These are phyloP conservation scores for Colletotrichum falcatum DNA, from an alignment of 2,329 filamentous ascomycete species.

Conservation along the genomic window DNA sequence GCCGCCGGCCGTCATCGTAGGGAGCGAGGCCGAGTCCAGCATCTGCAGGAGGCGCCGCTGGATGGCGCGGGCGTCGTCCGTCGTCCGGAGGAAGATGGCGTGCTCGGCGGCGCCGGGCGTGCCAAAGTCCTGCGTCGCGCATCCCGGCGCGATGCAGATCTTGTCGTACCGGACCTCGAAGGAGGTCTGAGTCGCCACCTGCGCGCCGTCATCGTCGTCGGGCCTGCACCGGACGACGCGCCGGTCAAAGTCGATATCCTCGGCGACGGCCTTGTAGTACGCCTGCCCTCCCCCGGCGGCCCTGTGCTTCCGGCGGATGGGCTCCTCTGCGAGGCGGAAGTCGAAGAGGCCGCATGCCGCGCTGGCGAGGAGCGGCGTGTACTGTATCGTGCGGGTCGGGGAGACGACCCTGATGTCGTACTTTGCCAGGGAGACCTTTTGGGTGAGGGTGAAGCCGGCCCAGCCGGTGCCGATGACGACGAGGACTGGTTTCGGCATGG, in stretches of 20 bases:
- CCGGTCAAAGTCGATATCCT: conserved; percentile 92
- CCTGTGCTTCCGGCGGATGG: conserved; percentile 92
- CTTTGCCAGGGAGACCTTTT: conserved; percentile 92
- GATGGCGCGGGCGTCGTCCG: conserved; percentile 93
- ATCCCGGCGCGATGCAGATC: conserved; percentile 96
- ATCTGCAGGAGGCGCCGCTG: conserved; percentile 99
- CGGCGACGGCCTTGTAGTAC: conserved; percentile 98
- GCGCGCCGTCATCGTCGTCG: conserved; percentile 82
- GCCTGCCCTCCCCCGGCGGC: conserved; percentile 97
- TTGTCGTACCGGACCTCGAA: conserved; percentile 97
- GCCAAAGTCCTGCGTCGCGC: conserved; percentile 98
- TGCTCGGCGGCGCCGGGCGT: conserved; percentile 95
- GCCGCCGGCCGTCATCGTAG: conserved; percentile 94
- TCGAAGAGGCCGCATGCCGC: conserved; percentile 98
- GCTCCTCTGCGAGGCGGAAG: conserved; percentile 99
- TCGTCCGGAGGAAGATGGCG: conserved; percentile 98
- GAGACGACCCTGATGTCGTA: conserved; percentile 99
- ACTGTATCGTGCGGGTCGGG: conserved; percentile 99
- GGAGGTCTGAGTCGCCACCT: conserved; percentile 59
- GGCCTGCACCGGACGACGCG: conserved; percentile 90
- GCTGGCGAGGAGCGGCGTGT: conserved; percentile 95
- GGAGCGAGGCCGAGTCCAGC: conserved; percentile 93
- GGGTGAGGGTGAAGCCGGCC: conserved; percentile 59
- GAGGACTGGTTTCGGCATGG: conserved; percentile 28
- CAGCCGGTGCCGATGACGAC: conserved; percentile 83